A percentile compares a stretch with the other conserved stretches of the same genome.
These are phyloP conservation scores for Aspergillus kassunensis DNA, from an alignment of 495 filamentous ascomycete species.

Conservation along the genomic window DNA sequence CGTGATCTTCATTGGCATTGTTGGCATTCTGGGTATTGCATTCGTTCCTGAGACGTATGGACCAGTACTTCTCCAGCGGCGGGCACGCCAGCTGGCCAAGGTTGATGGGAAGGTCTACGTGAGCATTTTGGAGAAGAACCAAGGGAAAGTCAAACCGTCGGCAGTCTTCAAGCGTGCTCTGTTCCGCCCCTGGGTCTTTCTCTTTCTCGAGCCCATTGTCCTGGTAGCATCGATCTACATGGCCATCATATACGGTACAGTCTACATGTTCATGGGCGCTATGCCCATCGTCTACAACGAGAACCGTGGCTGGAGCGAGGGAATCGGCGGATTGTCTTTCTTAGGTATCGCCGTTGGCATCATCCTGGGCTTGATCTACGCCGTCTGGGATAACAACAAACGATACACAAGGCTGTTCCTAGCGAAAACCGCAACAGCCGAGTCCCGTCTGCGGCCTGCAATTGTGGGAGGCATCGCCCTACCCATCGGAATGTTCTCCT, in stretches of 20 bases:
- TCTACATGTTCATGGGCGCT: slow-evolving; percentile 83
- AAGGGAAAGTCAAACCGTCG: slow-evolving; percentile 32
- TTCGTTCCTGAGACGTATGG: slow-evolving; percentile 59
- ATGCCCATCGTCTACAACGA: slow-evolving; percentile 72
- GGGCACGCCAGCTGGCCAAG: slow-evolving; percentile 49
- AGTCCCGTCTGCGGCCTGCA: slow-evolving; percentile 44
- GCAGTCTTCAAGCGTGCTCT: slow-evolving; percentile 41
- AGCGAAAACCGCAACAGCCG: slow-evolving; percentile 37
- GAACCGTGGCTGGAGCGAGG: slow-evolving; percentile 68
- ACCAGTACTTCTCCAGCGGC: slow-evolving; percentile 52
- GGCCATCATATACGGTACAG: slow-evolving; percentile 67
- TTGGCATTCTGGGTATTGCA: slow-evolving; percentile 52
- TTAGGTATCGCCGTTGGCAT: slow-evolving; percentile 80
- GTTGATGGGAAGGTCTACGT: slow-evolving; percentile 53
- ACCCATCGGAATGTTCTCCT: slow-evolving; percentile 56
- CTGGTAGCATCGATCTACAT: slow-evolving; percentile 66
- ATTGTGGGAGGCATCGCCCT: slow-evolving; percentile 40
- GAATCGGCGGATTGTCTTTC: slow-evolving; percentile 70
- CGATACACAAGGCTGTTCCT: slow-evolving; percentile 36
- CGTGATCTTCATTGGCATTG: slow-evolving; percentile 44
- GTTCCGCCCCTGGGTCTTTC: slow-evolving; percentile 47
- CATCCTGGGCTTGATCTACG: slow-evolving; percentile 53
- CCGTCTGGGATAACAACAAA: slow-evolving; percentile 42
- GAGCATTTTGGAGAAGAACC: slow-evolving; percentile 42
- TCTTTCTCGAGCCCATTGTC: slow-evolving; percentile 55